A percentile compares a stretch with the other conserved stretches of the same genome.
These are phyloP conservation scores for Endothia cerciana DNA, from an alignment of 2,329 filamentous ascomycete species.

Conservation along the genomic window DNA sequence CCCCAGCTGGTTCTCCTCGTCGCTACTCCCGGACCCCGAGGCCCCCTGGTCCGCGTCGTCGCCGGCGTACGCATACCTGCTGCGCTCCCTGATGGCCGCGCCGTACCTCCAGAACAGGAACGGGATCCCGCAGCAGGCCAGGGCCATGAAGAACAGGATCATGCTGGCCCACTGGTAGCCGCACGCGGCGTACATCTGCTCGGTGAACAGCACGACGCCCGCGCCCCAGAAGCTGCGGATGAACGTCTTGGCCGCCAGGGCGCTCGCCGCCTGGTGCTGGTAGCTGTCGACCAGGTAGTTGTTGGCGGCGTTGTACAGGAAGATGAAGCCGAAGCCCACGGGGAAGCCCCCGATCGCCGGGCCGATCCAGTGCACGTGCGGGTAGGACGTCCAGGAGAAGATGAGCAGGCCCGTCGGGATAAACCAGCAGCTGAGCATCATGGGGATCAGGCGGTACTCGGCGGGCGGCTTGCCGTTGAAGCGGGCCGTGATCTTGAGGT, in stretches of 20 bases:
- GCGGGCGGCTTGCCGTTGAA: slow-evolving; percentile 75
- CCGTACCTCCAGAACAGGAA: slow-evolving; percentile 83
- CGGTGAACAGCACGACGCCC: slow-evolving; percentile 75
- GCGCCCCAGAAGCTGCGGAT: slow-evolving; percentile 82
- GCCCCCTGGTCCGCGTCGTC: slow-evolving; percentile 49
- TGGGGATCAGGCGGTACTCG: slow-evolving; percentile 78
- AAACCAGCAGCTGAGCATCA: slow-evolving; percentile 78
- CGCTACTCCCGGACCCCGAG: neutral
- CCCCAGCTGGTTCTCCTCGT: slow-evolving; percentile 6
- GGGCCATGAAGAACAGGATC: slow-evolving; percentile 72
- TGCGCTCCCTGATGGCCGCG: slow-evolving; percentile 68
- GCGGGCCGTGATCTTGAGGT: slow-evolving; percentile 65
- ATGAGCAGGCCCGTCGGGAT: slow-evolving; percentile 64
- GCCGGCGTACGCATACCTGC: slow-evolving; percentile 74
- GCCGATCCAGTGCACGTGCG: slow-evolving; percentile 68
- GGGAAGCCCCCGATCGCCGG: slow-evolving; percentile 72
- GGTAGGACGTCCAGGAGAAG: slow-evolving; percentile 67
- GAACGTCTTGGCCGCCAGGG: slow-evolving; percentile 80
- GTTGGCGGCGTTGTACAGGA: slow-evolving; percentile 79
- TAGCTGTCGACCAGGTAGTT: slow-evolving; percentile 71
- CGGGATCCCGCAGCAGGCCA: slow-evolving; percentile 81
- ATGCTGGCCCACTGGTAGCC: slow-evolving; percentile 77
- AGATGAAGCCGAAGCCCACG: slow-evolving; percentile 81
- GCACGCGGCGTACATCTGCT: slow-evolving; percentile 76
- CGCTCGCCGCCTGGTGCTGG: slow-evolving; percentile 76